Percentiles rank a stretch among this genome's conserved stretches.
Evolutionary conservation across 371 early-diverging fungal genomes (phyloP).

Genomic region (Gilbertella persicaria): DNA sequence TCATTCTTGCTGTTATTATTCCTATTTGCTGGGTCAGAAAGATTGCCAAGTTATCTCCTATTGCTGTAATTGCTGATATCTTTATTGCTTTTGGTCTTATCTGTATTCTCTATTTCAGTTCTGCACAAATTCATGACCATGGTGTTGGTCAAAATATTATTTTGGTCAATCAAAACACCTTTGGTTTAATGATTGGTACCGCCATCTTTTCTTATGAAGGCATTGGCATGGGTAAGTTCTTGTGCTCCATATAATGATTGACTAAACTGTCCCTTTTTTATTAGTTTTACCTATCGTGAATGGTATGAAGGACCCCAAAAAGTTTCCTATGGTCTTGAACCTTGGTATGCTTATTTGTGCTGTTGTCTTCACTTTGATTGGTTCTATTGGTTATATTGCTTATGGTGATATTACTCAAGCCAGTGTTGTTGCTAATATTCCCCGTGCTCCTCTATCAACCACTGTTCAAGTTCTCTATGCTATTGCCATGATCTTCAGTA

Average conservation of each 20-base stretch:
- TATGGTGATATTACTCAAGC: constrained; percentile 73
- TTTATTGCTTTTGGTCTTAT: constrained; percentile 76
- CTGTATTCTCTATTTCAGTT: constrained; percentile 67
- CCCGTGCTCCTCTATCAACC: constrained; percentile 44
- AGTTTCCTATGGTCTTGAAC: constrained; percentile 64
- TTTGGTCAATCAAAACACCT: constrained; percentile 48
- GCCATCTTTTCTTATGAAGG: constrained; percentile 91
- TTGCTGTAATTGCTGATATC: constrained; percentile 76
- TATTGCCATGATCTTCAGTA: constrained; percentile 75
- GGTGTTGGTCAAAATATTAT: constrained; percentile 57
- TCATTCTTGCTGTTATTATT: constrained; percentile 70
- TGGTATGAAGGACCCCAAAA: constrained; percentile 62
- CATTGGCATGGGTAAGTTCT: constrained; percentile 49
- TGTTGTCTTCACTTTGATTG: constrained; percentile 66
- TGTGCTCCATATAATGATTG: not conserved
- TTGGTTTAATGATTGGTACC: constrained; percentile 79
- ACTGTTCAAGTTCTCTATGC: constrained; percentile 74
- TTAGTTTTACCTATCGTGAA: constrained; percentile 55
- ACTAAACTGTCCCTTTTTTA: not conserved
- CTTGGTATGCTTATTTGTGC: constrained; percentile 60
- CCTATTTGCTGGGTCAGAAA: constrained; percentile 80
- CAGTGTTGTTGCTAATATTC: constrained; percentile 70
- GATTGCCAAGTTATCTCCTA: constrained; percentile 72
- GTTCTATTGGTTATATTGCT: constrained; percentile 70
- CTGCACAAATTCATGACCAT: constrained; percentile 50